Percentiles rank a stretch among this genome's conserved stretches.
These are phyloP conservation scores for Hydnomerulius pinastri DNA, from an alignment of 768 basidiomycete species.

Conservation along the genomic window DNA sequence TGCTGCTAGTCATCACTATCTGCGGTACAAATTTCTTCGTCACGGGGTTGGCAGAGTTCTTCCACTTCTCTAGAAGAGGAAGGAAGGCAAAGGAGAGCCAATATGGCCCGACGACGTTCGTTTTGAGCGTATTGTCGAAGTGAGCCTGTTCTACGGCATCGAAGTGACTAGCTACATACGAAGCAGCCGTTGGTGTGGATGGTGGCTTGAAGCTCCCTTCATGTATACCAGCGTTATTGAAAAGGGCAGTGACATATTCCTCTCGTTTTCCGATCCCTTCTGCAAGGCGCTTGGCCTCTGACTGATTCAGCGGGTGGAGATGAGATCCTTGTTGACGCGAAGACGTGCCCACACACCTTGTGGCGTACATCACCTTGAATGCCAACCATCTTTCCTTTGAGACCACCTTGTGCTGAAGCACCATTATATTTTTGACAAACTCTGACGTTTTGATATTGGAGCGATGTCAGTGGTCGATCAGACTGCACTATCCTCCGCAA, in stretches of 20 bases:
- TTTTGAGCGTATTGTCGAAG: constrained; percentile 38
- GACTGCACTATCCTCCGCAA: too few species aligned
- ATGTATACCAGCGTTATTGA: constrained; percentile 50
- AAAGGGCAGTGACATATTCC: constrained; percentile 44
- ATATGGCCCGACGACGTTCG: constrained; percentile 49
- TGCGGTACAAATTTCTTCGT: constrained; percentile 44
- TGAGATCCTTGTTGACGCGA: not conserved
- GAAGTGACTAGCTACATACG: constrained; percentile 41
- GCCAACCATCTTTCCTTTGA: constrained; percentile 40
- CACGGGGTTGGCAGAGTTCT: constrained; percentile 29
- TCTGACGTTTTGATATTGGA: constrained; percentile 15
- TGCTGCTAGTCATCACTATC: constrained; percentile 50
- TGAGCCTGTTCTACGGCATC: constrained; percentile 38
- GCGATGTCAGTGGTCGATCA: not conserved
- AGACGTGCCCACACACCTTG: constrained; percentile 34
- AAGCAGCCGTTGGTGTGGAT: constrained; percentile 32
- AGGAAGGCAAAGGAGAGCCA: constrained; percentile 59
- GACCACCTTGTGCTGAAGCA: constrained; percentile 28
- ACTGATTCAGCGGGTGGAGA: constrained; percentile 30
- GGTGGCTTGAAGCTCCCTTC: constrained; percentile 32
- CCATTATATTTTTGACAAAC: constrained; percentile 40
- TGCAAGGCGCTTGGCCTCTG: constrained; percentile 45
- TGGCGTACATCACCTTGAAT: constrained; percentile 42
- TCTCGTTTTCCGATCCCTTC: constrained; percentile 40
- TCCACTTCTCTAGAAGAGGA: constrained; percentile 53